Base-by-base conservation (phyloP, 805 yeast species). In the Candida tallmaniae region DNA sequence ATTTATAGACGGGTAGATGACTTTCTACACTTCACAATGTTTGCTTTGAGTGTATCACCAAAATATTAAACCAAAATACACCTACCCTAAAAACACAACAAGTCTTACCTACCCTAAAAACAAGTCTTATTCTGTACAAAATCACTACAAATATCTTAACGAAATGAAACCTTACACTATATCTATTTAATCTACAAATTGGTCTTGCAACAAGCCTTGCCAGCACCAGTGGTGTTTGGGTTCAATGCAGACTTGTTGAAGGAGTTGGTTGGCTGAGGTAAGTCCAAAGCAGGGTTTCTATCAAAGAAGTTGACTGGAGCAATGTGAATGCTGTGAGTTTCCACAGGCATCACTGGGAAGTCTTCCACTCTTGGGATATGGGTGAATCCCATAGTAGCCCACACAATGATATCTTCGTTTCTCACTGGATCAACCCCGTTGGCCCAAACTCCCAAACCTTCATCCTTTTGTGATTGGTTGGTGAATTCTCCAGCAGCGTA, bases 311-410 rank as follows among this genome's bases (percentile, higher is more conserved):
- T 83, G 48, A 74, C 67, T 35, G 94, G 94, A 29, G 72, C 69
- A 38, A 83, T 69, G 39, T 74, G 69, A 47, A 83, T 78, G 47
- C 54, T 61, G 65, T 81, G 78, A 44, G 78, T 78, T 62, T 83
- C 94, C 38, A 80, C 84, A 22, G 93, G 89, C 94, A 83, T 83
- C 34, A 83, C 89, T 31, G 94, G 94, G 81, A 84, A 83, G 58
- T 83, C 90, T 63, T 83, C 94, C 23, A 80, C 78, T 51, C 85
- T 73, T 49, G 93, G 93, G 50, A 83, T 74, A 54, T 83, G 94
- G 3, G 90, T 83, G 65, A 83, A 73, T 18, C 86, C 88, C 54
- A 83, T 56, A 29, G 93, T 83, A 44, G 84, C 83, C 89, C 90
- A 83, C 28, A 83, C 80, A 40, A 83, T 87, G 38, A 77, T 56